A percentile compares a stretch with the other conserved stretches of the same genome.
These are phyloP conservation scores for Neophaeococcomyces mojaviensis DNA, from an alignment of 2,329 filamentous ascomycete species.

Conservation along the genomic window DNA sequence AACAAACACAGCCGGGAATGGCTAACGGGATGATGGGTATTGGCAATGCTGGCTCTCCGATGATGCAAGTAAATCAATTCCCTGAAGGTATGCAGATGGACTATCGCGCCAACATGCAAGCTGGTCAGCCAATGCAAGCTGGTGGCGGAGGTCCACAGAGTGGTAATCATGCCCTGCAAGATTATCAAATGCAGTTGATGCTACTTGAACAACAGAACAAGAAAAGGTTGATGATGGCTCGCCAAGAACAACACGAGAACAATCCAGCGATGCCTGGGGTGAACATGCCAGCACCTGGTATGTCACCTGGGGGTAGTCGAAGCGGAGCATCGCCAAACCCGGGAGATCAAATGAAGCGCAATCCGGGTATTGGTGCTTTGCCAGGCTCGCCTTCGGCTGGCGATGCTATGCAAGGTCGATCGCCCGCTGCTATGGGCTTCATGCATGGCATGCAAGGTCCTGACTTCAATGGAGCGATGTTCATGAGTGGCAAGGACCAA, in stretches of 20 bases:
- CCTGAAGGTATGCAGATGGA: constrained; percentile 32
- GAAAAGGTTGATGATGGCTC: constrained; percentile 58
- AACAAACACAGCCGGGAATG: constrained; percentile 68
- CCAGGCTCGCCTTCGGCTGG: constrained; percentile 52
- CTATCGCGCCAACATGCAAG: constrained; percentile 24
- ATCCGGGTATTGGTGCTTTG: constrained; percentile 52
- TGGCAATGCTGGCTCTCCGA: constrained; percentile 68
- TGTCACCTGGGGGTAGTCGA: constrained; percentile 51
- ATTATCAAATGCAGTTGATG: constrained; percentile 66
- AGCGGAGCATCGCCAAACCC: constrained; percentile 55
- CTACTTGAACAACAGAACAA: constrained; percentile 62
- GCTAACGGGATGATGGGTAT: constrained; percentile 61
- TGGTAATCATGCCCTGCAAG: constrained; percentile 60
- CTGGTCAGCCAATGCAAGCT: constrained; percentile 32
- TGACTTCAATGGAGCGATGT: constrained; percentile 31
- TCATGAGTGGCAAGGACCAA: constrained; percentile 38
- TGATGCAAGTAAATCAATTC: constrained; percentile 58
- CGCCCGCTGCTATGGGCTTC: constrained; percentile 53
- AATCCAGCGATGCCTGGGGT: constrained; percentile 39
- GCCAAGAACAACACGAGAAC: constrained; percentile 59
- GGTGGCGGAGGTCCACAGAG: constrained; percentile 28
- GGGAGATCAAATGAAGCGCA: constrained; percentile 56
- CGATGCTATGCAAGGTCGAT: constrained; percentile 51
- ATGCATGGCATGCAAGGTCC: constrained; percentile 44
- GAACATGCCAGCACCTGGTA: constrained; percentile 40